Base-by-base conservation (phyloP, 2,329 filamentous ascomycete genomes). In the Pyrenophora tritici-repentis region DNA sequence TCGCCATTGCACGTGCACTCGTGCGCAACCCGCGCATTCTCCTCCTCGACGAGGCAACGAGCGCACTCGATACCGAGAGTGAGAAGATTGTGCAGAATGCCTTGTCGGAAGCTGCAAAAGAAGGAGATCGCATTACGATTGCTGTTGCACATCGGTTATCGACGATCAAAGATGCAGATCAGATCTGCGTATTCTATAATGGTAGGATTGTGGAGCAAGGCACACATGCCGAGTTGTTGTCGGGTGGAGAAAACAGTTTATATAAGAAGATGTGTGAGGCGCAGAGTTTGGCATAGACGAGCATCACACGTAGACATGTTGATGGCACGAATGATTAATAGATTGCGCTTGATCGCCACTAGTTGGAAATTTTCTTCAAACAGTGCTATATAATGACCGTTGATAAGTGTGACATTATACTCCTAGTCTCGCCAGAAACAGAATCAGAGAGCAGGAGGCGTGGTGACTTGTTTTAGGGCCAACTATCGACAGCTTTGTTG, bases 101-200 rank as follows among this genome's bases (percentile, higher is more conserved):
- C 2, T 54, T 76, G 18, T 62, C 57, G 2, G 66, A 66, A 24
- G 73, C 70, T 13, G 59, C 70, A 12, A 43, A 43, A 6, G 56
- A 63, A 2, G 62, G 72, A 45, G 26, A 50, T n/a, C 35, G 53
- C 14, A 82, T 88, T 3, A 89, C 88, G 59, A 76, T 92, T 3
- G 86, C 87, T 0, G 87, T 92, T 3, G 89, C 89, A 1, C 89
- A 91, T 68, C 79, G 88, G 17, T 78, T 97, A 13, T 90, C 86
- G 65, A 96, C 92, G 0, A 96, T 96, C 56, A 90, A 95, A 71
- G 92, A 93, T 71, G 92, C 92, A 1, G 92, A 97, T 70, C 77
- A 91, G 44, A 96, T 97, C 66, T 96, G 93, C 61, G 92, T 97
- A 6, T 92, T 97, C 70, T 90, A 95, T 72, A 86, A 88, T 62